Conservation (phyloP, 2,329 filamentous ascomycete genomes). For the Ophiostoma piceae region DNA sequence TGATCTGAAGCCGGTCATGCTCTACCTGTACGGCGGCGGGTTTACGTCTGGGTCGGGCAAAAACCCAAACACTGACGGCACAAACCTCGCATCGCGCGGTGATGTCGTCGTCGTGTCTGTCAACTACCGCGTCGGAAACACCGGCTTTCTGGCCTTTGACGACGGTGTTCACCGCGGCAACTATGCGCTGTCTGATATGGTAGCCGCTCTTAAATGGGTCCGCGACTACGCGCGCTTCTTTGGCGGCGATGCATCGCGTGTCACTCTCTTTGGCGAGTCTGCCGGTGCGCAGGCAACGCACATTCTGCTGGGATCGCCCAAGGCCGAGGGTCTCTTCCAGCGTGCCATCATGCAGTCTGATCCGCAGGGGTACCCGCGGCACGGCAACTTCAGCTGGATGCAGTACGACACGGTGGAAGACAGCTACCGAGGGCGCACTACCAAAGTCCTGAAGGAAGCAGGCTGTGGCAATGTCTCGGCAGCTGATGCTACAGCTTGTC, state of each 20-base stretch:
- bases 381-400: slow-evolving; percentile 25
- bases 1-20: slow-evolving; percentile 41
- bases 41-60: slow-evolving; percentile 39
- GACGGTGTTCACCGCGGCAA: slow-evolving; percentile 39
- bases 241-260: slow-evolving; percentile 34
- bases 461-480: slow-evolving; percentile 29
- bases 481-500: slow-evolving; percentile 29
- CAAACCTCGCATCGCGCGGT: slow-evolving; percentile 41
- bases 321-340: slow-evolving; percentile 32
- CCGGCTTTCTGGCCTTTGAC: slow-evolving; percentile 32
- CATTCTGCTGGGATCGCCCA: slow-evolving; percentile 30
- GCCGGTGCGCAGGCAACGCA: slow-evolving; percentile 31
- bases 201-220: slow-evolving; percentile 39
- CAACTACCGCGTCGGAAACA: slow-evolving; percentile 38
- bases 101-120: slow-evolving; percentile 42
- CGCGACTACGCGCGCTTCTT: slow-evolving; percentile 35
- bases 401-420: slow-evolving; percentile 29
- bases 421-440: slow-evolving; percentile 28
- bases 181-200: slow-evolving; percentile 40
- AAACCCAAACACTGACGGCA: slow-evolving; percentile 43
- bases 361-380: slow-evolving; percentile 29
- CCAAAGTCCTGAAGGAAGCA: slow-evolving; percentile 29
- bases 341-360: slow-evolving; percentile 33
- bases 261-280: slow-evolving; percentile 39
- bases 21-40: slow-evolving; percentile 44